phyloP scores from a whole-genome alignment of 179 eudicot genomes.

The Heliamphora pulchella region DNA sequence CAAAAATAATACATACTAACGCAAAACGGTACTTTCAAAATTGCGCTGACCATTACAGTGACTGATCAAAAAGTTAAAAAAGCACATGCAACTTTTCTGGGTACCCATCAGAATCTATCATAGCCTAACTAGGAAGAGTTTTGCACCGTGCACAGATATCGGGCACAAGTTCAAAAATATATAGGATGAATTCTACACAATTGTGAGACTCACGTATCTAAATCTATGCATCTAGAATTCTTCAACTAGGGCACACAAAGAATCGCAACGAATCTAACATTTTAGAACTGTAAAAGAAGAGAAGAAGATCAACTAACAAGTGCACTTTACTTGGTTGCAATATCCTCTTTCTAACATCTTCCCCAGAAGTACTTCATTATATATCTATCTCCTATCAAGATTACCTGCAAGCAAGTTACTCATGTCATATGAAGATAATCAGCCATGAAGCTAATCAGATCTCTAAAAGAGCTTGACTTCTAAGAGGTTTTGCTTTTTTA shows the following conservation, averaged over 20 bases:
- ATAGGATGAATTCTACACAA: too few species aligned
- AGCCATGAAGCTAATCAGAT: background rate
- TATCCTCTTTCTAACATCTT: background rate
- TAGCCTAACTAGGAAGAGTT: background rate
- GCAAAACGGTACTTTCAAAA: background rate
- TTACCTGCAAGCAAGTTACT: background rate
- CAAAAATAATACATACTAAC: too few species aligned
- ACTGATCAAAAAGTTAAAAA: background rate
- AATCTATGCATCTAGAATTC: too few species aligned
- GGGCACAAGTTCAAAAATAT: too few species aligned
- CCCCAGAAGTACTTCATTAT: background rate
- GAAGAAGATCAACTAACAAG: background rate
- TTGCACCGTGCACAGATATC: too few species aligned
- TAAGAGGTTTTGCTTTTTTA: too few species aligned
- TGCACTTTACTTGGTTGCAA: background rate
- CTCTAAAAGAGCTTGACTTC: too few species aligned
- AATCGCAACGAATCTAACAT: background rate
- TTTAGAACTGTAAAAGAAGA: background rate
- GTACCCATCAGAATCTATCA: conserved; percentile 8
- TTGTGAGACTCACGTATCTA: too few species aligned
- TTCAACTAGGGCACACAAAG: too few species aligned
- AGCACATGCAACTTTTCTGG: background rate
- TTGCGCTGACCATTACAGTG: background rate
- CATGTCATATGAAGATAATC: background rate
- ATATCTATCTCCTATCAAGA: background rate